Evolutionary conservation across 352 stramenopile genomes (phyloP).

Genomic region (Pythium phragmitis): DNA sequence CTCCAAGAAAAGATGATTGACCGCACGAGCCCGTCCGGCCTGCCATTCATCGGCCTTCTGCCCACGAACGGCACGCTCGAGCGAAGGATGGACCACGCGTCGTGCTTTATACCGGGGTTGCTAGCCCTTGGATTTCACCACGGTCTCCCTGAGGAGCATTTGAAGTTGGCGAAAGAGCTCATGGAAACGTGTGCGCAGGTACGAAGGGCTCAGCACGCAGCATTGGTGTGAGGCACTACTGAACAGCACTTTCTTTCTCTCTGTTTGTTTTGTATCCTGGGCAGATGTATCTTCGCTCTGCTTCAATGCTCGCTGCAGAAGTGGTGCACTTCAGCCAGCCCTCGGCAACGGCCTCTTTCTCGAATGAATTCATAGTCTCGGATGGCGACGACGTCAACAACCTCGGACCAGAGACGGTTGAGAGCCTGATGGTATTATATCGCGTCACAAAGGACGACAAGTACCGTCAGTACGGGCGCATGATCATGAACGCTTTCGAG

Average conservation of each 20-base stretch:
- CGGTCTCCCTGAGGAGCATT: slow-evolving; percentile 50
- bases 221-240: neutral
- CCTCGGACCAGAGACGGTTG: slow-evolving; percentile 86
- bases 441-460: slow-evolving; percentile 78
- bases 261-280: neutral
- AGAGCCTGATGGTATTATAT: slow-evolving; percentile 89
- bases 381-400: slow-evolving; percentile 56
- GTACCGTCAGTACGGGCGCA: slow-evolving; percentile 76
- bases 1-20: slow-evolving; percentile 45
- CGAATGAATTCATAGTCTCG: slow-evolving; percentile 26
- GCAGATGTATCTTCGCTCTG: slow-evolving; percentile 70
- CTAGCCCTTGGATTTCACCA: slow-evolving; percentile 65
- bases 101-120: slow-evolving; percentile 87
- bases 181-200: slow-evolving; percentile 73
- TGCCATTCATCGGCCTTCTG: slow-evolving; percentile 47
- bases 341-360: slow-evolving; percentile 3
- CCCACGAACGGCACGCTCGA: slow-evolving; percentile 26
- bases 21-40: slow-evolving; percentile 37
- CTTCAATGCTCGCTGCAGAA: slow-evolving; percentile 70
- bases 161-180: slow-evolving; percentile 70
- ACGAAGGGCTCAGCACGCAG: neutral
- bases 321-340: slow-evolving; percentile 49
- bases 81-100: slow-evolving; percentile 79
- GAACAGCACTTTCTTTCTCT: neutral
- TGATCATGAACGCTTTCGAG: slow-evolving; percentile 81